Evolutionary conservation across 495 filamentous ascomycete species (phyloP).

Genomic region (Aspergillus carlsbadensis): DNA sequence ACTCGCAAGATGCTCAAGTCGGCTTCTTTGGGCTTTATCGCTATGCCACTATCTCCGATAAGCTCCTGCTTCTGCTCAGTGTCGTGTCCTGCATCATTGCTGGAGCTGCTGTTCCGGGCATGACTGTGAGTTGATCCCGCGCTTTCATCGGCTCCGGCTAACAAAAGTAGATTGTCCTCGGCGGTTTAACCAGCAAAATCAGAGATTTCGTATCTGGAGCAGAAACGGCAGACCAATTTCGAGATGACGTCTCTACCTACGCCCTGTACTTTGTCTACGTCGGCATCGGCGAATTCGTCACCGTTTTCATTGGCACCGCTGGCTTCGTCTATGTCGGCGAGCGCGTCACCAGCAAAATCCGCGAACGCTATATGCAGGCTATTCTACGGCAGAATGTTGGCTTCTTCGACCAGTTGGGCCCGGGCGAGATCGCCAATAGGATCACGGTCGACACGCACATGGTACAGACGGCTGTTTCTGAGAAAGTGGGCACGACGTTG

Average conservation of each 20-base stretch:
- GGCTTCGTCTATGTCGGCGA: conserved; percentile 94
- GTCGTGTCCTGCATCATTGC: not conserved
- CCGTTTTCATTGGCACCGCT: conserved; percentile 74
- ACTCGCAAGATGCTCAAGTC: not conserved
- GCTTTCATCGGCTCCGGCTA: not conserved
- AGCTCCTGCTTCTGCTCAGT: not conserved
- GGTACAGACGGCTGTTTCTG: conserved; percentile 84
- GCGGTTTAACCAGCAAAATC: not conserved
- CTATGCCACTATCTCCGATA: not conserved
- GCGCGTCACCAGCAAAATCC: conserved; percentile 78
- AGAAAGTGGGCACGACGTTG: conserved; percentile 78
- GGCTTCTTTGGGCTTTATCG: not conserved
- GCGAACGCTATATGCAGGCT: conserved; percentile 75
- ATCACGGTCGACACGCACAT: conserved; percentile 88
- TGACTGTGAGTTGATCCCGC: not conserved
- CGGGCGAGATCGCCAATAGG: conserved; percentile 87
- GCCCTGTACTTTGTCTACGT: conserved; percentile 90
- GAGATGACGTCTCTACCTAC: conserved; percentile 19
- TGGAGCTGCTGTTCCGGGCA: not conserved
- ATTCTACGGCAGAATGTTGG: conserved; percentile 89
- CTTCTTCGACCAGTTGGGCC: conserved; percentile 87
- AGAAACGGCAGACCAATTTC: not conserved
- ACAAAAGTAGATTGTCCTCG: not conserved
- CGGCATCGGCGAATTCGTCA: conserved; percentile 77
- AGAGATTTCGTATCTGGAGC: not conserved